Conservation (phyloP, 2,329 filamentous ascomycete species). For the Pyrenochaeta sp. region DNA sequence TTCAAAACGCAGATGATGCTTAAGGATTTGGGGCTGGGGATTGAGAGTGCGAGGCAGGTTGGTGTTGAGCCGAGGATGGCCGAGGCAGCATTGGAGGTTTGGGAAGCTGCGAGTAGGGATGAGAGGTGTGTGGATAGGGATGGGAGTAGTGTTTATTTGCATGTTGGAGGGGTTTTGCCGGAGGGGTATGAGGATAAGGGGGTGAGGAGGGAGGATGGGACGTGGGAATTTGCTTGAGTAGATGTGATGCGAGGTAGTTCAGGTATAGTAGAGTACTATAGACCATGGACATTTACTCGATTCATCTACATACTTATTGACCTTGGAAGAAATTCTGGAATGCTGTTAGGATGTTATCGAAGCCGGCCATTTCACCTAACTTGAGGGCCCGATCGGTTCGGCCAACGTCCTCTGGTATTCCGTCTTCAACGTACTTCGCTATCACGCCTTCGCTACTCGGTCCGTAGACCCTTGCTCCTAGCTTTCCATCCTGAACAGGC, state of each 20-base stretch:
- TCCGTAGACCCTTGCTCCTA: constrained; percentile 41
- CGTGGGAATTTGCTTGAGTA: constrained; percentile 31
- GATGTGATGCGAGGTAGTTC: neutral
- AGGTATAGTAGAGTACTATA: neutral
- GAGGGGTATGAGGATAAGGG: constrained; percentile 38
- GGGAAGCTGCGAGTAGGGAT: constrained; percentile 35
- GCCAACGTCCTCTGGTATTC: constrained; percentile 37
- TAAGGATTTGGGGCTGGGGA: constrained; percentile 42
- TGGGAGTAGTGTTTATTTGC: constrained; percentile 42
- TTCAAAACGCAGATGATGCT: constrained; percentile 49
- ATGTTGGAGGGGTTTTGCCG: constrained; percentile 39
- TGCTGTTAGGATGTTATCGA: constrained; percentile 31
- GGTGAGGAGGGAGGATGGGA: constrained; percentile 29
- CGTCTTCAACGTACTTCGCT: constrained; percentile 34
- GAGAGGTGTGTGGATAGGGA: constrained; percentile 37
- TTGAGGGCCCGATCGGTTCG: constrained; percentile 34
- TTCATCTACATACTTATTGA: constrained; percentile 5
- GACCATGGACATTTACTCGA: neutral
- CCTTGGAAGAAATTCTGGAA: constrained; percentile 42
- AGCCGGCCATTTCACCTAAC: constrained; percentile 35
- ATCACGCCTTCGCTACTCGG: constrained; percentile 39
- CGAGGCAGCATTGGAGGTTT: constrained; percentile 37
- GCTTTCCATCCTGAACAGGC: constrained; percentile 30
- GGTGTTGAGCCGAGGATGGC: constrained; percentile 38
- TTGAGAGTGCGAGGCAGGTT: constrained; percentile 38